Base-by-base conservation (phyloP, 2,329 filamentous ascomycete genomes). In the Paecilomyces dactylethromorphus region DNA sequence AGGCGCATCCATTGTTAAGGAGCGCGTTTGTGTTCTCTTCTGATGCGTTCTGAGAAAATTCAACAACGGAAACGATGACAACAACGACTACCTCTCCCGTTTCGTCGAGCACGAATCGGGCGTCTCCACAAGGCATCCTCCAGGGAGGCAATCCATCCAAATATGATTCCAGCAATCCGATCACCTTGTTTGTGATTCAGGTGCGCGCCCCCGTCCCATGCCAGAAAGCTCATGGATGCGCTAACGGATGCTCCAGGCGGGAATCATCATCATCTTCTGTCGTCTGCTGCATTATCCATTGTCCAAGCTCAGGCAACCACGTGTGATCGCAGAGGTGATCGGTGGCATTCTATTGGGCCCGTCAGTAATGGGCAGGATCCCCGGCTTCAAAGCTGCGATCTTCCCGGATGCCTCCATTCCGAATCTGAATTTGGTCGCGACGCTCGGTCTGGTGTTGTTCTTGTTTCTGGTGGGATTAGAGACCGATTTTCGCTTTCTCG, bases 401-500 rank as follows among this genome's bases (percentile, higher is more conserved):
- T 96, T 96, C 68, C 91, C 92, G 0, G 69, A 78, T 0, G 83
- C 78, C 0, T 92, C 90, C 1, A 89, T 95, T 73, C 87, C 90
- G 2, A 86, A 87, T 56, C 79, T 96, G 55, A 87, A 79, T 65
- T 82, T 92, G 57, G 89, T 91, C 52, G 91, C 92, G 52, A 96
- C 94, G 65, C 76, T 96, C 3, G 92, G 92, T 5, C 78, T 96
- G 56, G 84, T 95, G 13, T 80, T 96, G 7, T 96, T 94, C 71
- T 79, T 96, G 35, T 96, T 96, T 74, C 81, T 96, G 59, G 91
- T 96, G 24, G 92, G 91, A 1, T 81, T 96, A 2, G 92, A 96
- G 76, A 91, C 92, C 52, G 91, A 96, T 68, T 79, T 96, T 50
- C 83, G 89, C 49, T 86, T 91, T 67, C 83, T 96, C 60, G 74